Conservation (phyloP, 345 rosid genomes). For the Cochlearia excelsa region DNA sequence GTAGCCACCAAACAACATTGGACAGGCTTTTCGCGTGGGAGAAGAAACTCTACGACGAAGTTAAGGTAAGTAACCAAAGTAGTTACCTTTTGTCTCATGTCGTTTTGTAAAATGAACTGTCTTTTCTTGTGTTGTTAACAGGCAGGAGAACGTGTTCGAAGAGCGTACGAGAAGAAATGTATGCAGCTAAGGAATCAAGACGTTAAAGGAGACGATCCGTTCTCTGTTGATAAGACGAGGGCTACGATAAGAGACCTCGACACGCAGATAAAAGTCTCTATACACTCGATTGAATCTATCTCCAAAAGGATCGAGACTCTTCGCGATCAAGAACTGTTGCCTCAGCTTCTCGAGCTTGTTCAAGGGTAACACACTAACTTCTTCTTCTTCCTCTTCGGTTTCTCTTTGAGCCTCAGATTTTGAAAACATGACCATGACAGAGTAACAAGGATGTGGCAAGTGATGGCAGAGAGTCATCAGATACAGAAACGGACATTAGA, state of each 20-base stretch:
- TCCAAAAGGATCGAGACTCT: slow-evolving; percentile 85
- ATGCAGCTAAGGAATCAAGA: slow-evolving; percentile 76
- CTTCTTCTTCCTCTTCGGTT: slow-evolving; percentile 3
- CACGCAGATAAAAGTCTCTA: slow-evolving; percentile 76
- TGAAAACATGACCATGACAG: slow-evolving; percentile 39
- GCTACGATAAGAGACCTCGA: slow-evolving; percentile 66
- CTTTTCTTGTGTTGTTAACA: slow-evolving; percentile 27
- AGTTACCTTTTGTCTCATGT: not conserved
- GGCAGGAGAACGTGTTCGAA: slow-evolving; percentile 83
- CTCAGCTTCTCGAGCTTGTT: slow-evolving; percentile 80
- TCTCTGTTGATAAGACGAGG: slow-evolving; percentile 71
- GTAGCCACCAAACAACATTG: slow-evolving; percentile 82
- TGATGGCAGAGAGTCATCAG: slow-evolving; percentile 89
- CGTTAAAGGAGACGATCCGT: slow-evolving; percentile 75
- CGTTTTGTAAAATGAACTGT: not conserved
- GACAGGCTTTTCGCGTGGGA: slow-evolving; percentile 88
- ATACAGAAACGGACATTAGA: slow-evolving; percentile 78
- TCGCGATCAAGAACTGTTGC: slow-evolving; percentile 90
- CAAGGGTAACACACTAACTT: slow-evolving; percentile 61
- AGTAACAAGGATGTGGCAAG: slow-evolving; percentile 89
- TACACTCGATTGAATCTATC: slow-evolving; percentile 85
- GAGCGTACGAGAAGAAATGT: slow-evolving; percentile 80
- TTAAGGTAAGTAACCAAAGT: slow-evolving; percentile 49
- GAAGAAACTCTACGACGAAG: slow-evolving; percentile 95
- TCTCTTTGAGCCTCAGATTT: slow-evolving; percentile 9